phyloP scores from a whole-genome alignment of 306 rosid genomes.

The Pueraria montana region DNA sequence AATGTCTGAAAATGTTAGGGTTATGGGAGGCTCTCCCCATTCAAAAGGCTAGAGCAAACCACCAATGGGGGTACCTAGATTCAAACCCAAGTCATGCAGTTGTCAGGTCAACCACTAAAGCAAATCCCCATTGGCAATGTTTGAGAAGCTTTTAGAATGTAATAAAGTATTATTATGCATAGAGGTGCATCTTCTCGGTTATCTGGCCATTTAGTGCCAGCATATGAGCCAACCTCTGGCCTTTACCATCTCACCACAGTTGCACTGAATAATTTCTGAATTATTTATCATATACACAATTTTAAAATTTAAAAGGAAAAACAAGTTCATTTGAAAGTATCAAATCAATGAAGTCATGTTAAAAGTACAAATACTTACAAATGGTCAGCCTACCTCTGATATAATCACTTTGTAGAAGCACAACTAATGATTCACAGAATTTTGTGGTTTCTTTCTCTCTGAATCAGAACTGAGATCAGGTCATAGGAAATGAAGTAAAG shows the following conservation, averaged over 20 bases:
- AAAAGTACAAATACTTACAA: slow-evolving; percentile 35
- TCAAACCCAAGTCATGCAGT: no score
- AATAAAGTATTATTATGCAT: no score
- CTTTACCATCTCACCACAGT: not conserved
- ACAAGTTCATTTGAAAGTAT: slow-evolving; percentile 23
- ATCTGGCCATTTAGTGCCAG: slow-evolving; percentile 11
- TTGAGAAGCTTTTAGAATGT: no score
- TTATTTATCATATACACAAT: slow-evolving; percentile 11
- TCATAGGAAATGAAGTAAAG: slow-evolving; percentile 8
- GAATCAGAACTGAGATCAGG: not conserved
- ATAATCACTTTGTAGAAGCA: slow-evolving; percentile 41
- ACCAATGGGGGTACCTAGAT: no score
- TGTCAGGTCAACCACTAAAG: no score
- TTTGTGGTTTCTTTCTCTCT: slow-evolving; percentile 34
- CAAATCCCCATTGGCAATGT: no score
- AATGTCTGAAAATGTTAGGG: not conserved
- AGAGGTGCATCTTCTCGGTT: no score
- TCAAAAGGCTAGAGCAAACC: no score
- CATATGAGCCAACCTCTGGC: not conserved
- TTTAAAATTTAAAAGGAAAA: not conserved
- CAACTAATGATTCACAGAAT: slow-evolving; percentile 9
- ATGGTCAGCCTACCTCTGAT: slow-evolving; percentile 25
- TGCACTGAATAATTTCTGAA: slow-evolving; percentile 28
- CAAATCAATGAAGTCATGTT: slow-evolving; percentile 21
- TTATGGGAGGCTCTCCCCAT: not conserved